Evolutionary conservation across 2,329 filamentous ascomycete genomes (phyloP).

Genomic region (Metarhizium humberi): DNA sequence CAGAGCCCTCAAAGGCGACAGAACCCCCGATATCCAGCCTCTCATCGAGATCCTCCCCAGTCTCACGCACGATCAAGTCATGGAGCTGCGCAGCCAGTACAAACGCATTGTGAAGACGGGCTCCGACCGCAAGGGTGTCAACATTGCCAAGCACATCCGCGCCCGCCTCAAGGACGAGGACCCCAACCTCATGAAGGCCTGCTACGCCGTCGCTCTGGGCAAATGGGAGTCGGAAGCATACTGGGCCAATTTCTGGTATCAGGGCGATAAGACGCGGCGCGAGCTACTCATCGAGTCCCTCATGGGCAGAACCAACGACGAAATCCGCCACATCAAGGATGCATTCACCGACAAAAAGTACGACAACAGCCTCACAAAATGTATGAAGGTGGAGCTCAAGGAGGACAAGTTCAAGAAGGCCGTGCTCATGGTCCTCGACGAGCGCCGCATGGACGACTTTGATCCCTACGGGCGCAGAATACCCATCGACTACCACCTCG

Average conservation of each 20-base stretch:
- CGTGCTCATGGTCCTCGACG: constrained; percentile 74
- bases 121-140: constrained; percentile 64
- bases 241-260: constrained; percentile 98
- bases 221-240: constrained; percentile 90
- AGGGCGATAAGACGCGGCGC: constrained; percentile 71
- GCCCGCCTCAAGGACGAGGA: constrained; percentile 63
- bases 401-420: constrained; percentile 94
- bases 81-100: constrained; percentile 80
- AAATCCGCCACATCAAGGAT: constrained; percentile 78
- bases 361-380: constrained; percentile 65
- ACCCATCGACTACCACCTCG: constrained; percentile 46
- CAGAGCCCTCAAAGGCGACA: constrained; percentile 60
- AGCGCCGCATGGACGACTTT: constrained; percentile 71
- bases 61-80: constrained; percentile 78
- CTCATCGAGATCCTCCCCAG: constrained; percentile 78
- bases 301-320: constrained; percentile 83
- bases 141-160: constrained; percentile 79
- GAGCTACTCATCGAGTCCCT: constrained; percentile 89
- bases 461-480: constrained; percentile 53
- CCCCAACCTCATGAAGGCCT: constrained; percentile 76
- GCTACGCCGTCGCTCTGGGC: constrained; percentile 82
- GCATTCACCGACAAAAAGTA: constrained; percentile 91
- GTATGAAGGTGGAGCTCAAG: constrained; percentile 87
- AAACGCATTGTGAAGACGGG: constrained; percentile 81
- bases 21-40: constrained; percentile 56